Evolutionary conservation across 1,139 yeast genomes (phyloP), one percentile per base, ranked within the genome.

Genomic region (Debaryomyces subglobosus): DNA sequence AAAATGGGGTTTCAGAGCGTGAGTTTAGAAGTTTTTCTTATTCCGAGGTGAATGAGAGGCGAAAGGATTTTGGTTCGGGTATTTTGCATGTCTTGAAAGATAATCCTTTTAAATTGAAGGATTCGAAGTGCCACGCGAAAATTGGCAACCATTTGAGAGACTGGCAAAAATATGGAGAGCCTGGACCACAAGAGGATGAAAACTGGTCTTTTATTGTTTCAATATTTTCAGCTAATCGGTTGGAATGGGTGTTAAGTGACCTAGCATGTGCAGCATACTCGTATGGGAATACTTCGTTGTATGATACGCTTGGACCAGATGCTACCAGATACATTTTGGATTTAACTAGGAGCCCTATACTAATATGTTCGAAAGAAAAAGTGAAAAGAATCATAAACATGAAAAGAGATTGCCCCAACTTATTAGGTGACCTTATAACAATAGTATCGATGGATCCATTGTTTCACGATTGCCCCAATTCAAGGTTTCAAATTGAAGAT

Each of bases 191-290:
- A 57, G 36, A 25, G 40, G 48, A 53, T 24, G 62, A 63, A 18
- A 59, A 68, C 44, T 20, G 51, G 23, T 67, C 73, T 9, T 69
- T 69, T 48, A 58, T 71, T 6, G 55, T 71, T 30, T 60, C 71
- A 5, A 65, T 70, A 29, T 69, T 62, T 47, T 56, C 72, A 2
- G 63, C 64, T 32, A 71, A 69, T 47, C 50, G 75, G 7, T 51
- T 57, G 34, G 75, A 71, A 53, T 71, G 76, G 76, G 52, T 67
- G 2, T 56, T 71, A 50, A 56, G 71, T n/a, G 76, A 71, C 51
- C 56, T 69, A 49, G 71, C 74, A 2, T 68, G 73, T 46, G 57
- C 63, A 9, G 62, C 69, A 5, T 68, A 58, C 50, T 63, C 73
- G 2, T 59, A 70, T 39, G 67, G 74, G 37, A 67, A 61, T 48